Evolutionary conservation across 1,284 basidiomycete genomes (phyloP).

Genomic region (Trametes polyzona): DNA sequence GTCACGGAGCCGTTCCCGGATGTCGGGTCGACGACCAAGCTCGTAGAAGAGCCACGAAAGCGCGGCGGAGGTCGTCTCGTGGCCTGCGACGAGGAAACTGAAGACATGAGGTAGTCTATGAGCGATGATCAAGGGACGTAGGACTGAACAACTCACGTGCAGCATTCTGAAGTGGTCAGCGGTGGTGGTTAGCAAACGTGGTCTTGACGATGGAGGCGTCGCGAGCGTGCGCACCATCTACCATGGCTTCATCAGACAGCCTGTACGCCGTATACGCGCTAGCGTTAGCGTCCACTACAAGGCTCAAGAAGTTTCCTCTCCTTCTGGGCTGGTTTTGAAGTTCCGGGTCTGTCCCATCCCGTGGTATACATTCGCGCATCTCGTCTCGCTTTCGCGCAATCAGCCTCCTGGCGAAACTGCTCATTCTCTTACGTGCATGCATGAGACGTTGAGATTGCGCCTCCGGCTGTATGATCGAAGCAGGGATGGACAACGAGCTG

Average conservation of each 20-base stretch:
- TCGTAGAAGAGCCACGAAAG: constrained; percentile 67
- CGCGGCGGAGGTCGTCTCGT: constrained; percentile 61
- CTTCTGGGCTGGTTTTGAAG: constrained; percentile 18
- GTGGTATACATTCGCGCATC: constrained; percentile 1
- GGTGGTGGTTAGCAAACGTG: not conserved
- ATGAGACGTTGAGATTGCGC: constrained; percentile 1
- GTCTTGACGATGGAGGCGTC: not conserved
- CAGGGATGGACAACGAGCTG: too few relatives aligned
- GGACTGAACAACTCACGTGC: constrained; percentile 31
- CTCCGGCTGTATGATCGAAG: constrained; percentile 7
- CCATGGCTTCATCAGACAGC: constrained; percentile 56
- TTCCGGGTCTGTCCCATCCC: too few relatives aligned
- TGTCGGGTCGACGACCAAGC: constrained; percentile 53
- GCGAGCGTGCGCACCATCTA: constrained; percentile 45
- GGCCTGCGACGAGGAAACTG: constrained; percentile 65
- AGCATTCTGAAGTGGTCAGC: not conserved
- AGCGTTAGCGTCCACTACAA: constrained; percentile 49
- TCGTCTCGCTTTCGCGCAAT: constrained; percentile 43
- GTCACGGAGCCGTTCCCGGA: constrained; percentile 68
- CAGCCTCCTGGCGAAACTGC: constrained; percentile 40
- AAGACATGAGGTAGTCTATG: not conserved
- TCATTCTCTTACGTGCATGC: constrained; percentile 32
- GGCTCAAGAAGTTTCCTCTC: constrained; percentile 34
- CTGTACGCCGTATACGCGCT: constrained; percentile 45
- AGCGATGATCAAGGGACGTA: not conserved